Percentiles rank a stretch among this genome's conserved stretches.
phyloP scores from a whole-genome alignment of 2,329 filamentous ascomycete species.

The Xenoacremonium recifei region DNA sequence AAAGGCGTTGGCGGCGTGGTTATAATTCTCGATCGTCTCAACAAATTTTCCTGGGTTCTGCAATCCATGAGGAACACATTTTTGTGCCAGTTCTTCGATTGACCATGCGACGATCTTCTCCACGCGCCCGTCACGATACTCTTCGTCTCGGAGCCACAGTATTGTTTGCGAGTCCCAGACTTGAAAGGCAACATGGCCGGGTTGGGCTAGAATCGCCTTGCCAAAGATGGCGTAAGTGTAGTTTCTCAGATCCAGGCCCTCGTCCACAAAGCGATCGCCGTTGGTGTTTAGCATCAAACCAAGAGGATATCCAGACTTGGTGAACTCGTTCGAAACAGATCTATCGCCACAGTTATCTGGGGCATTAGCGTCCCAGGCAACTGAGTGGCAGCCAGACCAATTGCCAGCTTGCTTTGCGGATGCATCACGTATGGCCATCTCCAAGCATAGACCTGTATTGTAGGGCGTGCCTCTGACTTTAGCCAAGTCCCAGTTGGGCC shows the following conservation, averaged over 20 bases:
- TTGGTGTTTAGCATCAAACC: conserved; percentile 62
- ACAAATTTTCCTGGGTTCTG: conserved; percentile 45
- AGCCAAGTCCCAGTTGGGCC: conserved; percentile 62
- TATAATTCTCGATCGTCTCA: conserved; percentile 53
- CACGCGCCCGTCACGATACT: conserved; percentile 60
- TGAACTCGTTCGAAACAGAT: conserved; percentile 63
- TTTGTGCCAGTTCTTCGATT: conserved; percentile 55
- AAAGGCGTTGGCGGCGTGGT: conserved; percentile 51
- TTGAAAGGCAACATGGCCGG: conserved; percentile 59
- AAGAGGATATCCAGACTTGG: conserved; percentile 67
- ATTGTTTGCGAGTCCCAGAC: conserved; percentile 57
- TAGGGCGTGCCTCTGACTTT: conserved; percentile 62
- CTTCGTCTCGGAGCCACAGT: conserved; percentile 56
- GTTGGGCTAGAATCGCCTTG: conserved; percentile 58
- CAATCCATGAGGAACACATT: conserved; percentile 47
- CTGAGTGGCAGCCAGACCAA: conserved; percentile 64
- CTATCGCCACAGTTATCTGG: conserved; percentile 54
- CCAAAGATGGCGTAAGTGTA: conserved; percentile 69
- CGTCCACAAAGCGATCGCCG: conserved; percentile 63
- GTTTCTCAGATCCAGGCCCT: conserved; percentile 63
- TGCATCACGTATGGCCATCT: conserved; percentile 50
- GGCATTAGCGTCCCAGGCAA: conserved; percentile 64
- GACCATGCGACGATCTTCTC: conserved; percentile 48
- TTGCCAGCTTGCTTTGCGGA: conserved; percentile 54
- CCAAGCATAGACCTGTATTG: conserved; percentile 59